These are phyloP conservation scores for Helotiales sp. DNA, from an alignment of 2,329 filamentous ascomycete species.

Conservation along the genomic window DNA sequence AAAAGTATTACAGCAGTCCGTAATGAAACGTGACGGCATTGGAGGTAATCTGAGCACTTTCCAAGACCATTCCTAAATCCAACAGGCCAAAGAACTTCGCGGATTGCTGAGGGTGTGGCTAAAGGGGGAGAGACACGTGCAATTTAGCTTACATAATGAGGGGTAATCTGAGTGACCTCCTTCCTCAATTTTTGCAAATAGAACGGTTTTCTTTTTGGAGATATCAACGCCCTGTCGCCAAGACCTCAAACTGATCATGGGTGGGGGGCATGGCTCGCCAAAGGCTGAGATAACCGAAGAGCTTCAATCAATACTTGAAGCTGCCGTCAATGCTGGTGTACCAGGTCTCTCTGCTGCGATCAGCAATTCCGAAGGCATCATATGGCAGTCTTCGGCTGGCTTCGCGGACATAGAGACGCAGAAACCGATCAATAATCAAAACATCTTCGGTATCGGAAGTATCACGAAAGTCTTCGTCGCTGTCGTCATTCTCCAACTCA, in stretches of 20 bases:
- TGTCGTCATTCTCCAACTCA: slow-evolving; percentile 16
- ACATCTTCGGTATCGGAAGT: slow-evolving; percentile 22
- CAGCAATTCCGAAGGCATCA: slow-evolving; percentile 10
- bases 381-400: slow-evolving; percentile 11
- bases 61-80: too few relatives aligned
- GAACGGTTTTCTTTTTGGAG: too few relatives aligned
- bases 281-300: neutral
- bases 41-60: too few relatives aligned
- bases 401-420: neutral
- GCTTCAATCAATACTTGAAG: slow-evolving; percentile 6
- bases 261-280: neutral
- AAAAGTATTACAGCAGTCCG: too few relatives aligned
- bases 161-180: too few relatives aligned
- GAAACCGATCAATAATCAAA: neutral
- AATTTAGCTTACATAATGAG: too few relatives aligned
- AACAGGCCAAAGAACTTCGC: too few relatives aligned
- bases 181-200: too few relatives aligned
- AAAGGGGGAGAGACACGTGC: too few relatives aligned
- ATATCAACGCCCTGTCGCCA: neutral
- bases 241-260: neutral
- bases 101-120: too few relatives aligned
- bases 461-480: slow-evolving; percentile 21
- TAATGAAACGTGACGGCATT: too few relatives aligned
- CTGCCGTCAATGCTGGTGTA: slow-evolving; percentile 3
- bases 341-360: slow-evolving; percentile 17